Evolutionary conservation across 805 yeast genomes (phyloP), one percentile per base, ranked within the genome.

Genomic region (Candida sanyiensis): DNA sequence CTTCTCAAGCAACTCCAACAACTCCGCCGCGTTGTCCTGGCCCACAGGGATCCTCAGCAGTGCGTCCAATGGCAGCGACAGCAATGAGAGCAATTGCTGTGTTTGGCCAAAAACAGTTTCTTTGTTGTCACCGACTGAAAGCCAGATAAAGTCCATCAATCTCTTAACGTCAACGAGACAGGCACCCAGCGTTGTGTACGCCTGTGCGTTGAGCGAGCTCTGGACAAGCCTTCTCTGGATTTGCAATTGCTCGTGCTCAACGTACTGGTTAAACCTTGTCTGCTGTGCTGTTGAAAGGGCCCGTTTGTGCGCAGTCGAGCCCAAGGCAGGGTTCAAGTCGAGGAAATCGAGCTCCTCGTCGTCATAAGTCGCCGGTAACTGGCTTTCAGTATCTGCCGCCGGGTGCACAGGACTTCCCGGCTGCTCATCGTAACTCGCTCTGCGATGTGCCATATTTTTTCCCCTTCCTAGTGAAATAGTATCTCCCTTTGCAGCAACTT

Each of bases 31-130:
- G 39, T 55, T 52, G 38, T 30, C 39, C 18, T 40, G 37, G 39
- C 48, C 27, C 39, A 66, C 44, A 33, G 64, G 46, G 45, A 64
- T 64, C 46, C 69, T 76, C 11, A 63, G 69, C 7, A 79, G 47
- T 48, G 73, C 82, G 46, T 81, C 89, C 34, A 77, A 69, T 21
- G 81, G 51, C 45, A 82, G 88, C 35, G 83, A 86, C 35, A 85
- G 73, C 3, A 83, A 67, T 28, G 70, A 68, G 18, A 85, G 62
- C 13, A 82, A 57, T 48, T 80, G 82, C 37, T 77, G 76, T 0
- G 72, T 64, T 54, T 81, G 89, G 1, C 84, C 85, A 51, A 73
- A 74, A 24, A 59, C 40, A 12, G 64, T 61, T 2, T 58, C 26
- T 2, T 58, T 58, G 3, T 64, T 49, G 19, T 57, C 55, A 20